Conservation (phyloP, 2,329 filamentous ascomycete genomes). For the Neurospora sp. region DNA sequence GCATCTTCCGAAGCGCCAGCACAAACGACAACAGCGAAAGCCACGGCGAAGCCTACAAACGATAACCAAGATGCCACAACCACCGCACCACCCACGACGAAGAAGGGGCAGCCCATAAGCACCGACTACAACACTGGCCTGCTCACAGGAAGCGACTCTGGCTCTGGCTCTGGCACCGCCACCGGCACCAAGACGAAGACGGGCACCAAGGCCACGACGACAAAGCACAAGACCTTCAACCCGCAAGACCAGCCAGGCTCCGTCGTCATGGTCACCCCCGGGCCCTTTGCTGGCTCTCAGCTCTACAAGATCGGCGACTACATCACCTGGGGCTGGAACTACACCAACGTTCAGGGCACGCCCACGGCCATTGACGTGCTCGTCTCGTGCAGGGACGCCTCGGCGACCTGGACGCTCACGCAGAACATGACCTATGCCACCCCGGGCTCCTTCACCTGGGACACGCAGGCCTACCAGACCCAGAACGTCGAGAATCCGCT, state of each 20-base stretch:
- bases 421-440: conserved; percentile 51
- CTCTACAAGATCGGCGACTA: conserved; percentile 52
- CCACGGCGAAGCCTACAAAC: conserved; percentile 10
- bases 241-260: conserved; percentile 37
- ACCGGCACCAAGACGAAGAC: conserved; percentile 17
- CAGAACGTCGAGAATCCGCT: conserved; percentile 36
- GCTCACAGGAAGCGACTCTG: conserved; percentile 5
- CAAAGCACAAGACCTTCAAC: conserved; percentile 32
- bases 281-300: conserved; percentile 32
- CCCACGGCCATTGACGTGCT: conserved; percentile 52
- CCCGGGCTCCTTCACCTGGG: conserved; percentile 45
- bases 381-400: conserved; percentile 42
- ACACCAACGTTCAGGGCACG: conserved; percentile 47
- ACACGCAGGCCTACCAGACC: conserved; percentile 41
- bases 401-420: conserved; percentile 49
- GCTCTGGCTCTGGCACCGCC: conserved; percentile 13
- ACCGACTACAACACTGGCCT: conserved; percentile 18
- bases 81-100: conserved; percentile 10
- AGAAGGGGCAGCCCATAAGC: conserved; percentile 2
- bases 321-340: conserved; percentile 55
- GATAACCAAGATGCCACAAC: conserved; percentile 12
- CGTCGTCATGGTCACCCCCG: conserved; percentile 43
- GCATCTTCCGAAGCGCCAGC: conserved; percentile 7
- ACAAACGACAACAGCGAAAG: conserved; percentile 8
- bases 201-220: conserved; percentile 13